Evolutionary conservation across 2,329 filamentous ascomycete genomes (phyloP).

Genomic region (Whalleya microplaca): DNA sequence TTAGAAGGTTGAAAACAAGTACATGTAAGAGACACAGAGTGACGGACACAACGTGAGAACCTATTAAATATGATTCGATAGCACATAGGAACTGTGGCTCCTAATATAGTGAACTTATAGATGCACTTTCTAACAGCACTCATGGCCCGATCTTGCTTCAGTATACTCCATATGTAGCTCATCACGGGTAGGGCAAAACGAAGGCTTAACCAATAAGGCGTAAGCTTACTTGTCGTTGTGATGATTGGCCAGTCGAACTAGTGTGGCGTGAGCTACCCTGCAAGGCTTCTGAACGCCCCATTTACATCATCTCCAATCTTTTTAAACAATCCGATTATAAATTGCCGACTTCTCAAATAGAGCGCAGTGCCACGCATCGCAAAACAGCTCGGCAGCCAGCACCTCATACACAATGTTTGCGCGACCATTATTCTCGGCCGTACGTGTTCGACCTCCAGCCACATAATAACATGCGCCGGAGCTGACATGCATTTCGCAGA

Average conservation of each 20-base stretch:
- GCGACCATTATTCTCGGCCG: slow-evolving; percentile 30
- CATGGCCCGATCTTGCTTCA: too few relatives aligned
- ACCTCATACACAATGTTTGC: slow-evolving; percentile 30
- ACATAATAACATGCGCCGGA: background rate
- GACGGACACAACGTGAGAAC: too few relatives aligned
- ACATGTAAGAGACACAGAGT: too few relatives aligned
- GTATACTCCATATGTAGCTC: too few relatives aligned
- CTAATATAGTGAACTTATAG: too few relatives aligned
- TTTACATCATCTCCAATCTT: slow-evolving; percentile 21
- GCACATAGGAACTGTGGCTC: too few relatives aligned
- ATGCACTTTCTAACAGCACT: too few relatives aligned
- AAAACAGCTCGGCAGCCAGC: background rate
- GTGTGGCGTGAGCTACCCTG: slow-evolving; percentile 23
- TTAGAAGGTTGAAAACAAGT: too few relatives aligned
- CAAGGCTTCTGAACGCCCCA: slow-evolving; percentile 7
- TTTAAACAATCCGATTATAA: background rate
- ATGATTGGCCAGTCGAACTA: slow-evolving; percentile 8
- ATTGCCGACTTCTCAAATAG: background rate
- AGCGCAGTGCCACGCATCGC: background rate
- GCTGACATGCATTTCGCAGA: slow-evolving; percentile 35
- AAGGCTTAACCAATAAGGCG: background rate
- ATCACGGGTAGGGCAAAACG: too few relatives aligned
- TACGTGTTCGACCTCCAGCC: slow-evolving; percentile 17
- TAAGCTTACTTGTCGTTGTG: background rate
- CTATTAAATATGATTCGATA: too few relatives aligned